phyloP scores from a whole-genome alignment of 768 basidiomycete genomes.

The Serpula lacrymans region DNA sequence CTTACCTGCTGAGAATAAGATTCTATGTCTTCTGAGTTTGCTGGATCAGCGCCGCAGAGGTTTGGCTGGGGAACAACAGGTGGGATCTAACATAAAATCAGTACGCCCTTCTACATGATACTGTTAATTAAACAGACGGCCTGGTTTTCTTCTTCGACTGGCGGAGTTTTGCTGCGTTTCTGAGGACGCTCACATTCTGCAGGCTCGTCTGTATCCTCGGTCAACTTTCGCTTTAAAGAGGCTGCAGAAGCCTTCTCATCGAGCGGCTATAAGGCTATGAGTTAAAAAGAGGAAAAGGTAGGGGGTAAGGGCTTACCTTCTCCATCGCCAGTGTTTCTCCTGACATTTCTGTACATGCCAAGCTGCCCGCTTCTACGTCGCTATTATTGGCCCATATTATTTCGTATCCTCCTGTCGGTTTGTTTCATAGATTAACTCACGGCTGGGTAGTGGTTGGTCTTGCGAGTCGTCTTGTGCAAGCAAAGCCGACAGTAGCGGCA shows the following conservation, averaged over 20 bases:
- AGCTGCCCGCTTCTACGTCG: conserved; percentile 24
- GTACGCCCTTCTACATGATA: too few relatives aligned
- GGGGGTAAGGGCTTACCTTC: neutral
- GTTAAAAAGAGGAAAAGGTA: neutral
- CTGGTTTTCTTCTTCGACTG: conserved; percentile 24
- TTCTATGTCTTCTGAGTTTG: too few relatives aligned
- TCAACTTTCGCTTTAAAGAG: conserved; percentile 30
- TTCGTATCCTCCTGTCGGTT: conserved; percentile 23
- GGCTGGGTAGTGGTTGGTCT: conserved; percentile 14
- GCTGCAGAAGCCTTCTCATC: conserved; percentile 22
- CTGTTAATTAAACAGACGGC: conserved; percentile 22
- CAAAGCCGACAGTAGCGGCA: conserved; percentile 58
- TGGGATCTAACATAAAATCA: too few relatives aligned
- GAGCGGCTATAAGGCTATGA: conserved; percentile 1
- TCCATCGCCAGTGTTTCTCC: too few relatives aligned
- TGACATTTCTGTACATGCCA: neutral
- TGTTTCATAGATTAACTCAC: conserved; percentile 31
- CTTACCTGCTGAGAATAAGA: too few relatives aligned
- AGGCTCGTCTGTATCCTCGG: conserved; percentile 28
- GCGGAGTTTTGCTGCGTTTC: conserved; percentile 42
- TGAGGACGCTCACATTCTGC: conserved; percentile 18
- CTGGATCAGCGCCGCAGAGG: too few relatives aligned
- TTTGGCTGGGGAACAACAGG: too few relatives aligned
- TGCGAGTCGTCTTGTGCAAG: conserved; percentile 43
- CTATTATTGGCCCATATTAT: conserved; percentile 26